phyloP scores from a whole-genome alignment of 805 yeast genomes.

The Monosporozyma solicola region DNA sequence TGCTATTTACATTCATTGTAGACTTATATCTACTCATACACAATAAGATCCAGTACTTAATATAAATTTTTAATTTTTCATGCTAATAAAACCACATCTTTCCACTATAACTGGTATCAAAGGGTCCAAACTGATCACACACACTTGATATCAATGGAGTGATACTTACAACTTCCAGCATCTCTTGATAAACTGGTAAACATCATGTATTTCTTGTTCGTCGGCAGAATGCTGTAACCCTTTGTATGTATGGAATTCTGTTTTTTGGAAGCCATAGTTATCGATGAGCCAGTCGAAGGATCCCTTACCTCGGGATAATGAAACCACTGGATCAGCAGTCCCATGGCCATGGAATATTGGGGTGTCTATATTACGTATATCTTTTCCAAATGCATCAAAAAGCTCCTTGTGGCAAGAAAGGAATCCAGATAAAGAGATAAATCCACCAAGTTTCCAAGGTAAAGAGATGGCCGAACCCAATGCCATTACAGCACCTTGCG shows the following conservation, averaged over 20 bases:
- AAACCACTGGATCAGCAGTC: constrained; percentile 58
- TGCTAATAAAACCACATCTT: not conserved
- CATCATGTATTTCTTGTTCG: constrained; percentile 56
- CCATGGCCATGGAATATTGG: constrained; percentile 92
- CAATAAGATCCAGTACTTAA: not conserved
- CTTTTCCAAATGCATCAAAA: constrained; percentile 6
- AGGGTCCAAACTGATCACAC: not conserved
- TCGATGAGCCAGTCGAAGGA: constrained; percentile 38
- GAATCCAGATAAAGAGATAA: constrained; percentile 72
- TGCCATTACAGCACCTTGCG: constrained; percentile 85
- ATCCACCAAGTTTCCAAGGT: constrained; percentile 66
- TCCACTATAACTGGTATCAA: not conserved
- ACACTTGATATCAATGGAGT: not conserved
- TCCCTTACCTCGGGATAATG: constrained; percentile 20
- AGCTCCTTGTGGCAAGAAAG: constrained; percentile 12
- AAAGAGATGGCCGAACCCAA: constrained; percentile 48
- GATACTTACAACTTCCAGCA: constrained; percentile 3
- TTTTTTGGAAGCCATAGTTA: constrained; percentile 36
- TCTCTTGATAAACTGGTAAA: constrained; percentile 35
- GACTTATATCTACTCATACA: not conserved
- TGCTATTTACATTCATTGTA: not conserved
- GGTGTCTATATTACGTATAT: constrained; percentile 44
- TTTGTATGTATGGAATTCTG: constrained; percentile 44
- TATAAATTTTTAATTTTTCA: not conserved
- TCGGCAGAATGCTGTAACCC: constrained; percentile 63